Base-by-base conservation (phyloP, 106 monocot genomes). In the Amphibolis antarctica region DNA sequence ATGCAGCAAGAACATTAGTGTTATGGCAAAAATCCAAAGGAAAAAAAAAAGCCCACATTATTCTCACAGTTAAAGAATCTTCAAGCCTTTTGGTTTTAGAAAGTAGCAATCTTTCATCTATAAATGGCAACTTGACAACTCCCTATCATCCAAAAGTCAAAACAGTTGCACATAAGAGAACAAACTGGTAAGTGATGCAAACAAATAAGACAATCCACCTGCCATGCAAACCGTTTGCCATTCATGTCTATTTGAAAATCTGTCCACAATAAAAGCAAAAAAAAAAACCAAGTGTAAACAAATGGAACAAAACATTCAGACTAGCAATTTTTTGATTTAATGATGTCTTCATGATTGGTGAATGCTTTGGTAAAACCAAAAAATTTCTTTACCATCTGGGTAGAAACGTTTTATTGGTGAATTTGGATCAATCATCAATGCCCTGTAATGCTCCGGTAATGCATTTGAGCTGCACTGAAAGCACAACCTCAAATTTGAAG, bases 171-270 rank as follows among this genome's bases (percentile, higher is more conserved):
- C 25, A 23, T 59, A 19, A 14, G 44, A 28, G 9, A 69, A 45
- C 9, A 43, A 18, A 26, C 4, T 26, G 12, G 11, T 12, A 12
- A 5, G 14, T 10, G 17, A 1, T 29, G 56, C 23, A 56, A 56
- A 0, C 13, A 56, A 27, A 56, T 25, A 19, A 50, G 42, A 20
- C 0, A 12, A 18, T 21, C 55, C 68, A 86, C 90, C 86, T 98
- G 96, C 96, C 96, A 98, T 62, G 90, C 82, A 75, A 90, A 98
- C 14, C 79, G 79, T 65, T 98, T 98, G 12, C 96, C 96, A 73
- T 98, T 84, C 96, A 98, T 98, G 70, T 98, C 90, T 55, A 98
- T 74, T 48, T 76, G 78, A 81, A 98, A 90, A 77, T 98, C 96
- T 98, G 81, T 51, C 61, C 1, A 43, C n/a, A 63, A 70, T 44